Evolutionary conservation across 2,329 filamentous ascomycete species (phyloP), one percentile per base, ranked within the genome.

Genomic region (Phaeosphaeriaceae sp.): DNA sequence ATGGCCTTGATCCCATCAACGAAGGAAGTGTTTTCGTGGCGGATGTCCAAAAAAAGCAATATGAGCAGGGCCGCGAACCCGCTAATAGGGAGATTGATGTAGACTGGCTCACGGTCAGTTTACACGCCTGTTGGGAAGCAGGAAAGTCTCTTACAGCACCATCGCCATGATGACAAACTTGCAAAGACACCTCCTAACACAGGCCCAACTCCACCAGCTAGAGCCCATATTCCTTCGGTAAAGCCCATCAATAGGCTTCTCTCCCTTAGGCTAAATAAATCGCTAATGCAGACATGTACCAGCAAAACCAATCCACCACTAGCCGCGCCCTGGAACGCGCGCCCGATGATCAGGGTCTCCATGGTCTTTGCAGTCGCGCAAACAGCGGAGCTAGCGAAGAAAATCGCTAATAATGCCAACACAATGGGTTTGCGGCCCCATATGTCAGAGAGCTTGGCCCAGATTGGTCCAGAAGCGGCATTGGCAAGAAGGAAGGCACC

Each of bases 401-500:
- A 88, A 17, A 84, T 64, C 6, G 79, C 70, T 35, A 86, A 74
- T 0, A 80, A 78, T 2, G 68, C 55, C 8, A 85, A 65, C 3
- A 84, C 61, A 29, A 83, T 81, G 2, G 76, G 72, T 55, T 84
- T 84, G 1, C 82, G 76, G 13, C 82, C 82, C 78, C 80, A 84
- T 29, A 84, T 84, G 56, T 85, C 81, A 3, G 76, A 79, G 1
- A 82, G 59, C 42, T 82, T 83, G 3, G 86, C 87, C 88, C 88
- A 92, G n/a, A 87, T 81, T 0, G 88, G 87, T 0, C 82, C 83
- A 2, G 80, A 80, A 0, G 87, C 85, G 0, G 87, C 85, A 61
- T 84, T 85, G 13, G 85, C 86, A 9, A 92, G 81, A 3, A 91
- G 77, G 68, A 88, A 92, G 0, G 88, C 84, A 21, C 82, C 85